phyloP scores from a whole-genome alignment of 139 green algal genomes.

The Coelastrella sp. region DNA sequence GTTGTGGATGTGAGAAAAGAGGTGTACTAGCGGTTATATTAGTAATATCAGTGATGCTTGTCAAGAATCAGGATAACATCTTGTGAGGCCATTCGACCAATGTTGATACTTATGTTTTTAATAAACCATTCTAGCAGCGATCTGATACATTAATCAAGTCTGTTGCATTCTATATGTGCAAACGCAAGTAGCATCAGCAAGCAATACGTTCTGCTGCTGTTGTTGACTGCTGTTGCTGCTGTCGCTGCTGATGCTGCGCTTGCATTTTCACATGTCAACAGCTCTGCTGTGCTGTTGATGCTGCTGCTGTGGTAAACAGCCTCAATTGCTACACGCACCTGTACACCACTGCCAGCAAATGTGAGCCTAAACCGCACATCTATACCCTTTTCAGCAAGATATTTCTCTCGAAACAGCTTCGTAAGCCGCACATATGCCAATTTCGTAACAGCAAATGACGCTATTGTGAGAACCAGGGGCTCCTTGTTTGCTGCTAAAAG shows the following conservation, averaged over 20 bases:
- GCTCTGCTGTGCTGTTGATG: neutral
- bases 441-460: constrained; percentile 85
- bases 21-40: too few relatives aligned
- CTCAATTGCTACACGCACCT: constrained; percentile 53
- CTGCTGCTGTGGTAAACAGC: constrained; percentile 7
- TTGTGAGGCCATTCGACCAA: too few relatives aligned
- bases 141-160: too few relatives aligned
- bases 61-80: too few relatives aligned
- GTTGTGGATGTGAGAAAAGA: too few relatives aligned
- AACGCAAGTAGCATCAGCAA: too few relatives aligned
- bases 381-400: constrained; percentile 62
- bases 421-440: constrained; percentile 67
- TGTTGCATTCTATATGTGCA: too few relatives aligned
- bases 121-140: too few relatives aligned
- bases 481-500: constrained; percentile 44
- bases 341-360: constrained; percentile 83
- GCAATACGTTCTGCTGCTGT: neutral
- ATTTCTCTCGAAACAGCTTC: constrained; percentile 73
- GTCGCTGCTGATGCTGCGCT: neutral
- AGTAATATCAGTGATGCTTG: too few relatives aligned
- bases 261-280: too few relatives aligned
- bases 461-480: constrained; percentile 75
- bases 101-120: too few relatives aligned
- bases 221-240: neutral
- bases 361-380: constrained; percentile 80